Percentiles rank a stretch among this genome's conserved stretches.
Conservation (phyloP, 2,329 filamentous ascomycete species). For the Sporothrix dimorphospora region DNA sequence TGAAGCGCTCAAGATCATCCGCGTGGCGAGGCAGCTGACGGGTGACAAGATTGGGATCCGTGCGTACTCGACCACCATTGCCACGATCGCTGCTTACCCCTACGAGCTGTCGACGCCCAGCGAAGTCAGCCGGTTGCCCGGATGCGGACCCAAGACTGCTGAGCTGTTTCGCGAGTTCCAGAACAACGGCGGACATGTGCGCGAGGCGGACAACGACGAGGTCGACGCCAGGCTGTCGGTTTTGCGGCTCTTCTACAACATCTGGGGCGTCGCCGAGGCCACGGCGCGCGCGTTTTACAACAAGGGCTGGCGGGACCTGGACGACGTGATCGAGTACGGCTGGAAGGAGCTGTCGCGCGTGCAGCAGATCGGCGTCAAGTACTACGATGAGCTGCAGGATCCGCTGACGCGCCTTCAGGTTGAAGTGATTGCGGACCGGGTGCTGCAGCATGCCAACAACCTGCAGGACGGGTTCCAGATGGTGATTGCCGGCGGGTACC, state of each 20-base stretch:
- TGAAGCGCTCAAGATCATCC: slow-evolving; percentile 71
- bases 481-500: slow-evolving; percentile 76
- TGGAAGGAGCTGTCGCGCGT: slow-evolving; percentile 76
- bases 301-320: slow-evolving; percentile 78
- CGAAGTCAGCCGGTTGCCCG: slow-evolving; percentile 66
- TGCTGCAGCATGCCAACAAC: slow-evolving; percentile 68
- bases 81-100: slow-evolving; percentile 81
- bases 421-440: slow-evolving; percentile 64
- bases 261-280: slow-evolving; percentile 88
- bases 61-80: slow-evolving; percentile 87
- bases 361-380: slow-evolving; percentile 94
- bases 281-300: slow-evolving; percentile 82
- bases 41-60: slow-evolving; percentile 79
- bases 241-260: slow-evolving; percentile 74
- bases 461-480: slow-evolving; percentile 61
- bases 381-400: slow-evolving; percentile 79
- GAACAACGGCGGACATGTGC: slow-evolving; percentile 56
- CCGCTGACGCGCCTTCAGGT: slow-evolving; percentile 76
- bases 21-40: slow-evolving; percentile 68
- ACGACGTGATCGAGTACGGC: slow-evolving; percentile 82
- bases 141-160: slow-evolving; percentile 80
- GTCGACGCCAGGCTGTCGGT: slow-evolving; percentile 65
- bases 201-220: slow-evolving; percentile 66
- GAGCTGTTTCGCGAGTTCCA: slow-evolving; percentile 77
- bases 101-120: slow-evolving; percentile 43